A percentile compares a stretch with the other conserved stretches of the same genome.
Evolutionary conservation across 257 asterid genomes (phyloP).

Genomic region (Avicennia marina): DNA sequence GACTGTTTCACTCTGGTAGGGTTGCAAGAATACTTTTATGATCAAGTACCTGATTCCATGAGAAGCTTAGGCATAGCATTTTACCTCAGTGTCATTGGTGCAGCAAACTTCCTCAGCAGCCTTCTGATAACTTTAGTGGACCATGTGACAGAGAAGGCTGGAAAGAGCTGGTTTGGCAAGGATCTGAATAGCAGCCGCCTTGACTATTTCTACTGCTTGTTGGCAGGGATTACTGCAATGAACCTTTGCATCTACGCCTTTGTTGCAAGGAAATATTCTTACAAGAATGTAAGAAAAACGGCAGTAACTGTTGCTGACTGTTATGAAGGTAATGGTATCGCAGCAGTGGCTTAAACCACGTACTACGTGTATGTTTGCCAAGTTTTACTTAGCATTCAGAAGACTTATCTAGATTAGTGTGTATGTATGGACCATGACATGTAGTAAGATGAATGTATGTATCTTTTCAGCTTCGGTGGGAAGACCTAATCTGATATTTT

Average conservation of each 20-base stretch:
- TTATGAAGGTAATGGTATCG: neutral
- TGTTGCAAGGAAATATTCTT: conserved; percentile 50
- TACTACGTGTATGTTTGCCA: neutral
- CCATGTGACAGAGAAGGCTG: conserved; percentile 39
- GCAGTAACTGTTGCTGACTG: conserved; percentile 32
- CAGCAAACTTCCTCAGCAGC: conserved; percentile 61
- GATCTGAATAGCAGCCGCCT: conserved; percentile 40
- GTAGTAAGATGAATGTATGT: too few relatives aligned
- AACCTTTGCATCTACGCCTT: conserved; percentile 40
- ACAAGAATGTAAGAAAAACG: conserved; percentile 58
- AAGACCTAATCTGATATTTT: too few relatives aligned
- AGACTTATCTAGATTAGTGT: too few relatives aligned
- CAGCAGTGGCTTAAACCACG: conserved; percentile 32
- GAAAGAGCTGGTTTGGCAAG: conserved; percentile 54
- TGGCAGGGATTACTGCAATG: conserved; percentile 45
- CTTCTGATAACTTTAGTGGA: conserved; percentile 64
- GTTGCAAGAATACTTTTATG: conserved; percentile 76
- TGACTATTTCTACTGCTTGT: conserved; percentile 43
- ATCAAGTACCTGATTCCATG: conserved; percentile 89
- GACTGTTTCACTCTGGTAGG: conserved; percentile 84
- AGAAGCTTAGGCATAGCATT: conserved; percentile 75
- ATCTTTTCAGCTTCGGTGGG: too few relatives aligned
- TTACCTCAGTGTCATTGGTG: conserved; percentile 70
- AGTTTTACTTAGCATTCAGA: too few relatives aligned
- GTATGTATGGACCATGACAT: too few relatives aligned